Conservation (phyloP, 2,329 filamentous ascomycete species). For the Cladophialophora bantiana region DNA sequence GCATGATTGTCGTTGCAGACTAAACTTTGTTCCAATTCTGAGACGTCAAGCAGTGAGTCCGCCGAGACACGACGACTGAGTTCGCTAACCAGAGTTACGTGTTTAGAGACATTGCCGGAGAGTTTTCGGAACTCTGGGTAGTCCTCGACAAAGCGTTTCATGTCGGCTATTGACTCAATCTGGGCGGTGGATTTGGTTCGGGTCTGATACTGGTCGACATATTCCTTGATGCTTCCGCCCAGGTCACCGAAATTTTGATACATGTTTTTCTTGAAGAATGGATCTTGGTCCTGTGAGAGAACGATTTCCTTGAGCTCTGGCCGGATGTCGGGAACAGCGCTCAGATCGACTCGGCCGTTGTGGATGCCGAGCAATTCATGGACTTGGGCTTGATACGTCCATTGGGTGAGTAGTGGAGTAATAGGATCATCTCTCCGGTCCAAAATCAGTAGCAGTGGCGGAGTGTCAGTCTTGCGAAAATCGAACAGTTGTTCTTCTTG, state of each 20-base stretch:
- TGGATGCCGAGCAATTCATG: conserved; percentile 93
- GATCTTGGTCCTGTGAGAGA: conserved; percentile 93
- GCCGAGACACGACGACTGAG: conserved; percentile 85
- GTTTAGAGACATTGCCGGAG: conserved; percentile 97
- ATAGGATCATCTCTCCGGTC: conserved; percentile 94
- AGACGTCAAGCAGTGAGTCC: conserved; percentile 91
- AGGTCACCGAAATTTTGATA: conserved; percentile 96
- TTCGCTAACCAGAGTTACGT: conserved; percentile 94
- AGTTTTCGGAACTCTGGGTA: conserved; percentile 98
- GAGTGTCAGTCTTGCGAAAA: conserved; percentile 92
- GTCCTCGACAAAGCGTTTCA: conserved; percentile 99
- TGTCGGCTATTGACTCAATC: conserved; percentile 95
- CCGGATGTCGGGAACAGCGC: conserved; percentile 80
- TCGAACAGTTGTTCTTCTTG: conserved; percentile 97
- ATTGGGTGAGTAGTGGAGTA: conserved; percentile 92
- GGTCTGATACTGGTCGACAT: conserved; percentile 96
- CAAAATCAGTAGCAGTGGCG: conserved; percentile 86
- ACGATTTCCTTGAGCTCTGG: conserved; percentile 94
- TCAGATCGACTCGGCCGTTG: conserved; percentile 90
- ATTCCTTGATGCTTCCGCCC: conserved; percentile 96
- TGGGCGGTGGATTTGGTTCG: conserved; percentile 97
- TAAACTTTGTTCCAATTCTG: conserved; percentile 93
- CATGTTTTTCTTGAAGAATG: conserved; percentile 99
- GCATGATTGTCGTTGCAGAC: conserved; percentile 96
- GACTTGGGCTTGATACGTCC: conserved; percentile 99